These are phyloP conservation scores for Penicillium sp. DNA, from an alignment of 2,329 filamentous ascomycete species.

Conservation along the genomic window DNA sequence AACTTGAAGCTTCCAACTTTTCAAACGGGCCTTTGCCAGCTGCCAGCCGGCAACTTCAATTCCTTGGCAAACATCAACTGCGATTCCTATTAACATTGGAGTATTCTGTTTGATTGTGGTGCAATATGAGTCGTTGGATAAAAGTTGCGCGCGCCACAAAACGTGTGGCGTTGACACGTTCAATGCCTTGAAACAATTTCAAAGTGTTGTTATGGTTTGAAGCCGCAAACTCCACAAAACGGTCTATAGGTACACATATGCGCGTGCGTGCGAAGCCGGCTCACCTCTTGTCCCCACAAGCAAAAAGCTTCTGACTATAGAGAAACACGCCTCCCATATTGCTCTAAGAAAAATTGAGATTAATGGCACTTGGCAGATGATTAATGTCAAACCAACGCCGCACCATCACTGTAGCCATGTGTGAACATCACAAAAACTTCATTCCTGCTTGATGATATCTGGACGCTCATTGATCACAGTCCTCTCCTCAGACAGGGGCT, in stretches of 20 bases:
- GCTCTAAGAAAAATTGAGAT: neutral
- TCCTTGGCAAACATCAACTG: too few relatives aligned
- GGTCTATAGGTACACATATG: neutral
- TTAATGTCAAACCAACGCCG: conserved; percentile 1
- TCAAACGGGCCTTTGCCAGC: neutral
- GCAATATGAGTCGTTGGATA: too few relatives aligned
- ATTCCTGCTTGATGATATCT: too few relatives aligned
- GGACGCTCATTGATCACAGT: too few relatives aligned
- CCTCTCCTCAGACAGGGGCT: neutral
- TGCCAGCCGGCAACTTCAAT: neutral
- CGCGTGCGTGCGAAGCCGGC: neutral
- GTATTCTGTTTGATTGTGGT: neutral
- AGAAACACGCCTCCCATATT: neutral
- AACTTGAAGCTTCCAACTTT: neutral
- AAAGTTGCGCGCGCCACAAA: too few relatives aligned
- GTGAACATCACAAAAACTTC: too few relatives aligned
- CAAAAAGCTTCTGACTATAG: conserved; percentile 2
- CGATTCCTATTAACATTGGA: neutral
- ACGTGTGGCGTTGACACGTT: too few relatives aligned
- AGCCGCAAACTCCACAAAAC: neutral
- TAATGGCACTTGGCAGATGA: conserved; percentile 1
- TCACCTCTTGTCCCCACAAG: conserved; percentile 1
- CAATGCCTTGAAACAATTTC: too few relatives aligned
- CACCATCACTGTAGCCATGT: neutral
- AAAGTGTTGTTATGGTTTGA: too few relatives aligned